Evolutionary conservation across 2,329 filamentous ascomycete genomes (phyloP).

Genomic region (Celoporthe dispersa): DNA sequence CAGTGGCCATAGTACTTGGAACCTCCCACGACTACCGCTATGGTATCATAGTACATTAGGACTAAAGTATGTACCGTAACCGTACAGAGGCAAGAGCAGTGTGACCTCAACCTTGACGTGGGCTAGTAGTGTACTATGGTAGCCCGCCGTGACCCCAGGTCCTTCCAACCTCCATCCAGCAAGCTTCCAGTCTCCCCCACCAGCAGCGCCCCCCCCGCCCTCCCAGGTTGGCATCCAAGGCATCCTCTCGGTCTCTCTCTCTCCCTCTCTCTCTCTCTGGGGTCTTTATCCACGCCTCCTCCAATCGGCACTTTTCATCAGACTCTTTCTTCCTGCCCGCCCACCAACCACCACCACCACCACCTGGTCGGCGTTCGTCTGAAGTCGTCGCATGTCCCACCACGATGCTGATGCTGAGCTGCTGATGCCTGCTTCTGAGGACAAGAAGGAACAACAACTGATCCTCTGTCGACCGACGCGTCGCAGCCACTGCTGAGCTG

Average conservation of each 20-base stretch:
- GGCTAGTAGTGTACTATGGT: not conserved
- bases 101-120: constrained; percentile 8
- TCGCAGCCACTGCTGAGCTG: not conserved
- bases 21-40: constrained; percentile 12
- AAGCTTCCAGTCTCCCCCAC: not conserved
- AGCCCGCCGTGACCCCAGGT: constrained; percentile 1
- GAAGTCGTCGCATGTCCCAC: not conserved
- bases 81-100: not conserved
- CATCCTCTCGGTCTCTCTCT: not conserved
- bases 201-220: too few relatives aligned
- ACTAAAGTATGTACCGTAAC: not conserved
- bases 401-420: not conserved
- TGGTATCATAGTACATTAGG: not conserved
- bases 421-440: not conserved
- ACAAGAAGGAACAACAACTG: not conserved
- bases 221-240: not conserved
- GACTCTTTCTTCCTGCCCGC: not conserved
- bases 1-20: not conserved
- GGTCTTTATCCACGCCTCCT: not conserved
- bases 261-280: too few relatives aligned
- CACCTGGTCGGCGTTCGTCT: not conserved
- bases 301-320: constrained; percentile 8
- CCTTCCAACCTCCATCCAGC: not conserved
- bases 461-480: not conserved
- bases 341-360: not conserved